These are phyloP conservation scores for Daldinia concentrica DNA, from an alignment of 495 filamentous ascomycete genomes.

Conservation along the genomic window DNA sequence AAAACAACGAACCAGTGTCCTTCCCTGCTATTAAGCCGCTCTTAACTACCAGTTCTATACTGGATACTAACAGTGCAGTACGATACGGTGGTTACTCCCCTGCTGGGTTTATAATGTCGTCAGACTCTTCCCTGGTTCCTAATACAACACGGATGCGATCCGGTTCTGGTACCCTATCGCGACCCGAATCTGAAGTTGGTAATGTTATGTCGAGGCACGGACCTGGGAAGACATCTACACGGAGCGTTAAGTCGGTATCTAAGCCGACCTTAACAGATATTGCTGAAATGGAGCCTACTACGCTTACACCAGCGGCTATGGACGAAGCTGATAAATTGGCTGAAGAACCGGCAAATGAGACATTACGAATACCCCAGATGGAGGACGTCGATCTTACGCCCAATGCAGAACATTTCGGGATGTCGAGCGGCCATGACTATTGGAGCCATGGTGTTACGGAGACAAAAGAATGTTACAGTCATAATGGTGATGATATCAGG, in stretches of 20 bases:
- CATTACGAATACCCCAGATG: slow-evolving; percentile 31
- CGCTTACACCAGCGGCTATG: slow-evolving; percentile 55
- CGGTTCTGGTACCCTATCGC: slow-evolving; percentile 46
- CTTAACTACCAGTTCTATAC: slow-evolving; percentile 72
- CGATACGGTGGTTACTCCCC: slow-evolving; percentile 78
- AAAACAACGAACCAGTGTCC: slow-evolving; percentile 49
- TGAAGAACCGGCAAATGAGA: slow-evolving; percentile 48
- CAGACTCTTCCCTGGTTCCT: slow-evolving; percentile 68
- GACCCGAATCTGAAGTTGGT: slow-evolving; percentile 46
- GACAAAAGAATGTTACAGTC: slow-evolving; percentile 44
- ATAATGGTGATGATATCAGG: slow-evolving; percentile 37
- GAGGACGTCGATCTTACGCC: slow-evolving; percentile 40
- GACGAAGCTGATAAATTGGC: slow-evolving; percentile 56
- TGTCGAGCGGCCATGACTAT: slow-evolving; percentile 36
- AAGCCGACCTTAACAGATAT: slow-evolving; percentile 57
- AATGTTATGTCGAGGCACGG: slow-evolving; percentile 53
- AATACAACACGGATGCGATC: slow-evolving; percentile 66
- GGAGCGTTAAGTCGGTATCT: slow-evolving; percentile 52
- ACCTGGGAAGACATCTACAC: slow-evolving; percentile 56
- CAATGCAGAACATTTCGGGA: slow-evolving; percentile 37
- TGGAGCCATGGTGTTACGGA: slow-evolving; percentile 43
- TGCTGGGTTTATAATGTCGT: slow-evolving; percentile 70
- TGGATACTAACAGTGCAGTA: slow-evolving; percentile 71
- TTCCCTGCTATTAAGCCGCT: slow-evolving; percentile 54
- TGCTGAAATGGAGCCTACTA: slow-evolving; percentile 56